Evolutionary conservation across 805 yeast genomes (phyloP), one percentile per base, ranked within the genome.

Genomic region (Pichia cabralensis): DNA sequence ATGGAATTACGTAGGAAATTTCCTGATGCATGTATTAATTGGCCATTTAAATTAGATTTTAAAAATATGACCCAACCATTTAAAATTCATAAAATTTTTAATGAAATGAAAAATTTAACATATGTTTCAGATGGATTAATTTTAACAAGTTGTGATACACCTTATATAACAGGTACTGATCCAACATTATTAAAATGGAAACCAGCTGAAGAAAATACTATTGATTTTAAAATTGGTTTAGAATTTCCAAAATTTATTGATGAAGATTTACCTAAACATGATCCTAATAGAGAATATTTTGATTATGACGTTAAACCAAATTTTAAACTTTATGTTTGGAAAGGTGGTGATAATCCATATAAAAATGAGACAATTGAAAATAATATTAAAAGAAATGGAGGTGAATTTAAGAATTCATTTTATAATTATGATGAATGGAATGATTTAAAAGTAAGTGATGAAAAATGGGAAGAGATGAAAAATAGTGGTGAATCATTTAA

Each of bases 51-150:
- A 47, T 72, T 89, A 9, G 78, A 80, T 36, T 74, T 88, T 67
- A 92, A 92, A 54, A 71, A 80, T 45, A 89, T 92, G 96, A 76
- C 82, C 28, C 74, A 77, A 42, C 71, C 95, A 7, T 84, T 80
- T 52, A 80, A 80, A 35, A 71, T 94, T 10, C 71, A 74, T 24
- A 79, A 76, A 48, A 85, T 89, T 8, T 77, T 86, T 36, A 65
- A 76, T 24, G 77, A 74, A 47, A 65, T 84, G 56, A 76, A 77
- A 28, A 68, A 74, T 33, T 64, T 89, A 31, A 82, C 84, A 17
- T 96, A 92, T 58, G 80, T 82, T 38, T 77, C 92, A 3, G 99
- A 92, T 60, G 99, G 99, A 1, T 67, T 92, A 19, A 84, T 92
- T 40, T 83, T 86, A 56, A 92, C 99, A 2, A 84, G 95, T 44